Evolutionary conservation across 768 basidiomycete genomes (phyloP), one percentile per base, ranked within the genome.

Genomic region (Dioszegia aurantiaca): DNA sequence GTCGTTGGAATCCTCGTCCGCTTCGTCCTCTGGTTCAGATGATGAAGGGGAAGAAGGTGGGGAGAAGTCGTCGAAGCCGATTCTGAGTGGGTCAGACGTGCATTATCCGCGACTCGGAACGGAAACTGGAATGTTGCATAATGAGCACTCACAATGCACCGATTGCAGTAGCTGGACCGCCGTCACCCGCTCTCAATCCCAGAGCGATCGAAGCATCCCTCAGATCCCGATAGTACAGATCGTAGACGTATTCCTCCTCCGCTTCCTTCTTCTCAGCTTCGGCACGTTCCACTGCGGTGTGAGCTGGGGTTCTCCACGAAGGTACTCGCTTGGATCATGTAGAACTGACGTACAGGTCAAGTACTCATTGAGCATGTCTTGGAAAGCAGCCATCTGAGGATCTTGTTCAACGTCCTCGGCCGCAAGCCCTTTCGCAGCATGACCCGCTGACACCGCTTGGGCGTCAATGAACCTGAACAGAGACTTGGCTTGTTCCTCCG

Each of bases 291-390:
- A 41, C 39, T 53, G 21, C n/a, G n/a, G n/a, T n/a, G n/a, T n/a
- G n/a, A n/a, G n/a, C n/a, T n/a, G n/a, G n/a, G n/a, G n/a, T n/a
- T n/a, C n/a, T n/a, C n/a, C n/a, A n/a, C n/a, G n/a, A n/a, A n/a
- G n/a, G n/a, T n/a, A n/a, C n/a, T n/a, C n/a, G n/a, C n/a, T n/a
- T n/a, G n/a, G n/a, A n/a, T n/a, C n/a, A n/a, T n/a, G n/a, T n/a
- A 12, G 54, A 8, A 9, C 12, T 19, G 31, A 66, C 74, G 53
- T 44, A 76, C 76, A 43, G 19, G 59, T 59, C 14, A 77, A 60
- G 47, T 76, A 72, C 52, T 76, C 73, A 43, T 73, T 53, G 27
- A 78, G 58, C 76, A 78, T 77, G 1, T 76, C 72, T 42, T 76
- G 55, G 61, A 77, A 78, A 23, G 67, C 70, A 24, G 64, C 76